Base-by-base conservation (phyloP, 108 stramenopile genomes). In the Nitzschia palea region DNA sequence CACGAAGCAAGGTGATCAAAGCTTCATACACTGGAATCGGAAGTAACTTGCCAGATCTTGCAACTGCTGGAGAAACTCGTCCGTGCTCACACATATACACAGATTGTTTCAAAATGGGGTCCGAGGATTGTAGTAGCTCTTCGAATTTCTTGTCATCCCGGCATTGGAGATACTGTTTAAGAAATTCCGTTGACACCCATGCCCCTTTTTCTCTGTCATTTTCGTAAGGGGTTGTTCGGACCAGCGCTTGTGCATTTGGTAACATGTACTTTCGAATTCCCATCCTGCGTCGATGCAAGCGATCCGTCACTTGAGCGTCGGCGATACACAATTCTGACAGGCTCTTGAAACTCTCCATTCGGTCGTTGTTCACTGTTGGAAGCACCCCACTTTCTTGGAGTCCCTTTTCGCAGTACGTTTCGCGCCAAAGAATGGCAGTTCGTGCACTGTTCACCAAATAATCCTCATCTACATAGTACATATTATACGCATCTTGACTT, bases 401-500 rank as follows among this genome's bases (percentile, higher is more conserved):
- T 44, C 55, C 32, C 50, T 17, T 4, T 59, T 34, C 12, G 30
- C 36, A 56, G 4, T 31, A 59, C 43, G 30, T 54, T 20, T 32
- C 55, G 17, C 66, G 74, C 20, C 67, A 70, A 51, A 31, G 15
- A 31, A 57, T 70, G 4, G 48, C 48, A 53, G 40, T 50, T 45
- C 43, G n/a, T 42, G 68, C 58, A 51, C 48, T 62, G 8, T 79
- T 44, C 1, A 82, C 70, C 32, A 95, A 68, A 58, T 80, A 92
- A 30, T 63, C 43, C 32, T 82, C 80, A 42, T 91, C 80, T 0
- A 95, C 94, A 51, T 95, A 95, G 34, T 92, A 82, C 56, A 95
- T 76, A 74, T 90, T 95, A 78, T 95, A 95, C 2, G 94, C 94
- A 68, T 95, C 94, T 55, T 78, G 51, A 31, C 74, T 76, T 18